Base-by-base conservation (phyloP, 495 filamentous ascomycete species). In the Glonium stellatum region DNA sequence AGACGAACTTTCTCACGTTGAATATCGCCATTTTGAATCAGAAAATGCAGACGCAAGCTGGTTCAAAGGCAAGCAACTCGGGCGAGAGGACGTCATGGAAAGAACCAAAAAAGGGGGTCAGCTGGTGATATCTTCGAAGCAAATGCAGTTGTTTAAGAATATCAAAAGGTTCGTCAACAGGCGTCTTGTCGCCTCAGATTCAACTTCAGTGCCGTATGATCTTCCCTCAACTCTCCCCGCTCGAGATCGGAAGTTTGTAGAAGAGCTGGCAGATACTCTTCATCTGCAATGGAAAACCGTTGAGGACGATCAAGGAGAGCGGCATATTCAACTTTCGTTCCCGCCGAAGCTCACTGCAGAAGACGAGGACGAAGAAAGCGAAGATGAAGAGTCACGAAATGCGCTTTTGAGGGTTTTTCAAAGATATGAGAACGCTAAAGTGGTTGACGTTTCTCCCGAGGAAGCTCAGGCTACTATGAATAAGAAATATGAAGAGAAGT, bases 31-130 rank as follows among this genome's bases (percentile, higher is more conserved):
- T 68, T 99, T 97, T 65, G 91, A 97, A 68, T 79, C 84, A 8
- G 95, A 96, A 65, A 84, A 87, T 66, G 80, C 87, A n/a, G 89
- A 97, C 72, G 85, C 86, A 13, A 84, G 82, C 63, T 99, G 93
- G 93, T 83, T 97, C 59, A 90, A 88, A 63, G 84, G 87, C 25
- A 99, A 97, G 75, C 82, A 83, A 59, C 77, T 82, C 61, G 78
- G 76, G 8, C 81, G 78, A 49, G 76, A 84, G 23, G 82, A 88
- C 55, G 76, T 81, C 5, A 79, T 86, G 71, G 75, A 81, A 54
- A 87, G 84, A 67, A 77, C 82, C 0, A 83, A 73, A 60, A 76
- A 71, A 65, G 83, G 81, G 67, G 82, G 80, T 9, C 82, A 82
- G 55, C 64, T 95, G 35, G 84, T 89, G 9, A 78, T 97, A 62